Conservation (phyloP, 2,329 filamentous ascomycete species). For the Lasiodiplodia sp. region DNA sequence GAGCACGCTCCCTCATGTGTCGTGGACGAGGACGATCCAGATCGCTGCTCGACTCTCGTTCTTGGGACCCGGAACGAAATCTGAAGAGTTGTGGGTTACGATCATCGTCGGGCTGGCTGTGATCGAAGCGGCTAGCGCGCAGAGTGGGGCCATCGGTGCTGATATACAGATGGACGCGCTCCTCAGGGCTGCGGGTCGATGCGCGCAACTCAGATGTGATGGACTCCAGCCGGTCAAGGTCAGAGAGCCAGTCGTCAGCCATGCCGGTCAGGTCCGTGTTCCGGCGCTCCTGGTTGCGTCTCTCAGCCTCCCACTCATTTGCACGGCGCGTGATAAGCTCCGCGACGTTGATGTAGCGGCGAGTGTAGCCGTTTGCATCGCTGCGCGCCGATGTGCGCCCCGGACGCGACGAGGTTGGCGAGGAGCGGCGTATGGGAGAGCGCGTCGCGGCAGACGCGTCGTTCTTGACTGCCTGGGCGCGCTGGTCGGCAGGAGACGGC, state of each 20-base stretch:
- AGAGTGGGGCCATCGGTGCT: slow-evolving; percentile 8
- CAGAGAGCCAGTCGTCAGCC: slow-evolving; percentile 16
- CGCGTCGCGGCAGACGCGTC: slow-evolving; percentile 62
- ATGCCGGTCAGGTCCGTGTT: slow-evolving; percentile 7
- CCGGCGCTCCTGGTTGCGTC: slow-evolving; percentile 14
- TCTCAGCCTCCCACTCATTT: not conserved
- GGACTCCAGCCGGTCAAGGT: slow-evolving; percentile 3
- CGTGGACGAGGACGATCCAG: slow-evolving; percentile 11
- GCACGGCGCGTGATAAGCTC: not conserved
- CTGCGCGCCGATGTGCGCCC: slow-evolving; percentile 10
- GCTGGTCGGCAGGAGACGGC: slow-evolving; percentile 53
- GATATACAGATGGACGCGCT: slow-evolving; percentile 24
- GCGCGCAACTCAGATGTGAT: slow-evolving; percentile 44
- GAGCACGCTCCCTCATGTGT: not conserved
- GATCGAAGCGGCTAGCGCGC: slow-evolving; percentile 11
- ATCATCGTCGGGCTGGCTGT: slow-evolving; percentile 9
- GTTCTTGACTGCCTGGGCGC: slow-evolving; percentile 52
- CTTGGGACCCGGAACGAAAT: slow-evolving; percentile 1
- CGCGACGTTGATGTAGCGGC: slow-evolving; percentile 35
- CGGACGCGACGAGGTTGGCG: slow-evolving; percentile 21
- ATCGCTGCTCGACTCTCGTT: slow-evolving; percentile 12
- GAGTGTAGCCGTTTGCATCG: slow-evolving; percentile 28
- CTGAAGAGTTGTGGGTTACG: not conserved
- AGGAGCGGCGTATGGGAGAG: slow-evolving; percentile 65
- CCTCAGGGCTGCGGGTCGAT: slow-evolving; percentile 33